Evolutionary conservation across 495 filamentous ascomycete genomes (phyloP).

Genomic region (Extremus antarcticus): DNA sequence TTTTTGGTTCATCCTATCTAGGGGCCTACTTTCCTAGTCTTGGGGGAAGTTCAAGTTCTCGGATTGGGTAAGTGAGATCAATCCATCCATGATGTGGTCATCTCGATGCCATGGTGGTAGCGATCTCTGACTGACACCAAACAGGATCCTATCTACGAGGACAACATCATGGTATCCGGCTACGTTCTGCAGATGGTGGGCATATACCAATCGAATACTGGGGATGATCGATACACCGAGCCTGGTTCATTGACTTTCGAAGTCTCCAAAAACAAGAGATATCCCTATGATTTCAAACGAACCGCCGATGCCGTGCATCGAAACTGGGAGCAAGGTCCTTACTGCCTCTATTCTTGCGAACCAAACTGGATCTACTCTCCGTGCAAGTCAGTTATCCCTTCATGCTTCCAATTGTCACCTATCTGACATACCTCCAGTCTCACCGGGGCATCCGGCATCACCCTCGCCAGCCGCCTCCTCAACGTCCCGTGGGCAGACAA

Average conservation of each 20-base stretch:
- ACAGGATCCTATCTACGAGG: slow-evolving; percentile 10
- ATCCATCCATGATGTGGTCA: too few species aligned
- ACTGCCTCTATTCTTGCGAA: slow-evolving; percentile 15
- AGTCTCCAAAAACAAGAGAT: slow-evolving; percentile 2
- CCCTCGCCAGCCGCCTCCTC: slow-evolving; percentile 9
- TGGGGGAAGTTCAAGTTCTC: neutral
- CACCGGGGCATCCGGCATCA: slow-evolving; percentile 6
- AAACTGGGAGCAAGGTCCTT: slow-evolving; percentile 8
- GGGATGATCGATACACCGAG: slow-evolving; percentile 11
- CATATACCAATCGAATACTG: slow-evolving; percentile 13
- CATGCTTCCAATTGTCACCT: neutral
- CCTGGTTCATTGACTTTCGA: slow-evolving; percentile 9
- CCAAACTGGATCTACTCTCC: slow-evolving; percentile 15
- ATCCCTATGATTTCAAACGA: slow-evolving; percentile 5
- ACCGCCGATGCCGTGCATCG: slow-evolving; percentile 7
- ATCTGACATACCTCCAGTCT: neutral
- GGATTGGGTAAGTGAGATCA: neutral
- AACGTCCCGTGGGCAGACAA: neutral
- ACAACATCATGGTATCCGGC: slow-evolving; percentile 18
- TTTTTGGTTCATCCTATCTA: too few species aligned
- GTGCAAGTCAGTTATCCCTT: slow-evolving; percentile 5
- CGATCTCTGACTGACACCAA: neutral
- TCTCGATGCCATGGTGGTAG: too few species aligned
- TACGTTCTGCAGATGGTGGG: slow-evolving; percentile 8
- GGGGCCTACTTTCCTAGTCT: too few species aligned